Evolutionary conservation across 352 stramenopile species (phyloP), one percentile per base, ranked within the genome.

Genomic region (Lagenidium giganteum): DNA sequence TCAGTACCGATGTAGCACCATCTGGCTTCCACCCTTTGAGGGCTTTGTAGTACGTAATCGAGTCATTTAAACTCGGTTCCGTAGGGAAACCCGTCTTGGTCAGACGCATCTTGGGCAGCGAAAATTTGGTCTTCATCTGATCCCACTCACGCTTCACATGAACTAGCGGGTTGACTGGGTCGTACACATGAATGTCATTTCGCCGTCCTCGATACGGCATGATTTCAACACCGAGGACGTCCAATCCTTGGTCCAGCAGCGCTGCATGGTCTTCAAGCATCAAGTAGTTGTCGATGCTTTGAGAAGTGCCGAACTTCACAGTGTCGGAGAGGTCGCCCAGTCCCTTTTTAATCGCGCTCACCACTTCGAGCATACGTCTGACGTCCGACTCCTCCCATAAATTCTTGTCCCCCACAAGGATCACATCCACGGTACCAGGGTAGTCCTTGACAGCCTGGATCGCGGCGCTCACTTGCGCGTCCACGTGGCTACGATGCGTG

Each of bases 251-350:
- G n/a, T 21, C 36, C 11, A 58, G 44, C n/a, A n/a, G n/a, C n/a
- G n/a, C n/a, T n/a, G n/a, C n/a, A n/a, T n/a, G n/a, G n/a, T n/a
- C n/a, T 25, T 49, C 34, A 17, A 20, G 8, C 32, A 57, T 57
- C 6, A 67, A 20, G 32, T 47, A 67, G 37, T 61, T 57, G 42
- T 39, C 58, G 18, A 51, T 30, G 18, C 57, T 51, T 52, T 83
- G 69, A 17, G 64, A 60, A 1, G 69, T 83, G 14, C 61, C 72
- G 38, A 78, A 67, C 40, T 78, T 76, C 45, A 81, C 68, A 20
- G 44, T 44, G 14, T 50, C 42, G 12, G 64, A 58, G 25, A 54
- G 47, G 3, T 31, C 34, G 5, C 49, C 64, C 2, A 55, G 33
- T 5, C 30, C 21, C n/a, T 1, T 33, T 46, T 67, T 64, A 54